These are phyloP conservation scores for Podospora didyma DNA, from an alignment of 495 filamentous ascomycete species.

Conservation along the genomic window DNA sequence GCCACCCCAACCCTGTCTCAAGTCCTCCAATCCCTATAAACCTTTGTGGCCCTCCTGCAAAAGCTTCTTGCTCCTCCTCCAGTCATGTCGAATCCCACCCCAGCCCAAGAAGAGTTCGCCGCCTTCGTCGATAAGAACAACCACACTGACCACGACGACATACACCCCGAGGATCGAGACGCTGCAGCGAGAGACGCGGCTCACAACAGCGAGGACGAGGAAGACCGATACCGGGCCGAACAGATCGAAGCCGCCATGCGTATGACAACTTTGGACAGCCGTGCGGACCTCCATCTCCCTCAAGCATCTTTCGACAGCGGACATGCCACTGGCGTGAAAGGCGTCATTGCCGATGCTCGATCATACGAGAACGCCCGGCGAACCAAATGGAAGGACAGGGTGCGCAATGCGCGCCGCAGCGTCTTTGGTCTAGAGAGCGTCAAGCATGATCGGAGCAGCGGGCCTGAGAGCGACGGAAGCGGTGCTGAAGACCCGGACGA, in stretches of 20 bases:
- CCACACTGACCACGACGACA: conserved; percentile 35
- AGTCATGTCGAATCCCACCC: conserved; percentile 53
- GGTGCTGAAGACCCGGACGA: conserved; percentile 51
- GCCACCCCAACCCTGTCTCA: conserved; percentile 13
- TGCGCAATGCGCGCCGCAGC: conserved; percentile 40
- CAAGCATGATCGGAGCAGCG: conserved; percentile 44
- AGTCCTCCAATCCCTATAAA: conserved; percentile 14
- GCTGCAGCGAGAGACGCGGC: conserved; percentile 47
- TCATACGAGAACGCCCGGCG: conserved; percentile 82
- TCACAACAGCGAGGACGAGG: conserved; percentile 47
- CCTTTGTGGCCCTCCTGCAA: conserved; percentile 7
- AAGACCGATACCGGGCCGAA: conserved; percentile 53
- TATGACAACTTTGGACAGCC: conserved; percentile 48
- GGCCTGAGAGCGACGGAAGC: conserved; percentile 45
- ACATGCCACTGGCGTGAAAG: conserved; percentile 84
- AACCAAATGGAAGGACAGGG: conserved; percentile 51
- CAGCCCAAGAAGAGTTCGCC: conserved; percentile 86
- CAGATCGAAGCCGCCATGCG: conserved; percentile 58
- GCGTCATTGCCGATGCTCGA: conserved; percentile 93
- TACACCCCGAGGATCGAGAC: conserved; percentile 52
- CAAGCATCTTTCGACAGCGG: conserved; percentile 68
- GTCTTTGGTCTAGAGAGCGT: conserved; percentile 36
- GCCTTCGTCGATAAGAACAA: conserved; percentile 58
- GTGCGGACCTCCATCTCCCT: conserved; percentile 53
- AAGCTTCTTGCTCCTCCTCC: conserved; percentile 11